phyloP scores from a whole-genome alignment of 2,329 filamentous ascomycete genomes.

The Arthrocladium fulminans region DNA sequence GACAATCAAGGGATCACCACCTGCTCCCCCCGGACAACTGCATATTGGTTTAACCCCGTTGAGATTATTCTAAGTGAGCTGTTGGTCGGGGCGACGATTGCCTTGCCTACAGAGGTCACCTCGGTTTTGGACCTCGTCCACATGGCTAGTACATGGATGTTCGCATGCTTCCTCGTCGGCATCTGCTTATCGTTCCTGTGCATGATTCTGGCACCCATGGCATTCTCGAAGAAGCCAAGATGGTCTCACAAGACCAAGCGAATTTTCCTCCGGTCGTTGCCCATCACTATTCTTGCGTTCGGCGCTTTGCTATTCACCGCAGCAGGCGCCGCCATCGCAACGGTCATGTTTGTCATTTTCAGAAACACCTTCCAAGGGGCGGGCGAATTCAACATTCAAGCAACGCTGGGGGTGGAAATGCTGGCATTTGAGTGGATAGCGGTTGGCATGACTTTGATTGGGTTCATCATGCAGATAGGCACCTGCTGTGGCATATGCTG shows the following conservation, averaged over 20 bases:
- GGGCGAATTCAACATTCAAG: conserved; percentile 65
- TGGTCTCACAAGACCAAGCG: conserved; percentile 31
- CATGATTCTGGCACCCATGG: conserved; percentile 55
- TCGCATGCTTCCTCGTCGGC: conserved; percentile 70
- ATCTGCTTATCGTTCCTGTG: conserved; percentile 62
- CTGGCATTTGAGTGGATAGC: conserved; percentile 87
- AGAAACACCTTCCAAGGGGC: conserved; percentile 60
- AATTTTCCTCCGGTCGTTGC: conserved; percentile 47
- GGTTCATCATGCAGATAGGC: conserved; percentile 63
- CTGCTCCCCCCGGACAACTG: conserved; percentile 59
- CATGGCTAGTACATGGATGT: conserved; percentile 76
- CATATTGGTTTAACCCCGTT: conserved; percentile 91
- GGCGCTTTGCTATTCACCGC: conserved; percentile 58
- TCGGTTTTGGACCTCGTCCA: conserved; percentile 65
- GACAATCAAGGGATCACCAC: conserved; percentile 61
- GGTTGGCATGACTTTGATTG: conserved; percentile 55
- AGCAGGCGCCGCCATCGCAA: conserved; percentile 65
- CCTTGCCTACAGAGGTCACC: conserved; percentile 64
- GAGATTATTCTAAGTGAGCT: conserved; percentile 71
- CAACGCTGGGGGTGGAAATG: conserved; percentile 62
- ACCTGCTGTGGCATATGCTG: conserved; percentile 62
- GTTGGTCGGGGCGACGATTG: conserved; percentile 72
- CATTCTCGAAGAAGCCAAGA: conserved; percentile 28
- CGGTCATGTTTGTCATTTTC: conserved; percentile 76
- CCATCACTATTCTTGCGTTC: conserved; percentile 59